Evolutionary conservation across 768 basidiomycete species (phyloP), one percentile per base, ranked within the genome.

Genomic region (Tulasnella sp.): DNA sequence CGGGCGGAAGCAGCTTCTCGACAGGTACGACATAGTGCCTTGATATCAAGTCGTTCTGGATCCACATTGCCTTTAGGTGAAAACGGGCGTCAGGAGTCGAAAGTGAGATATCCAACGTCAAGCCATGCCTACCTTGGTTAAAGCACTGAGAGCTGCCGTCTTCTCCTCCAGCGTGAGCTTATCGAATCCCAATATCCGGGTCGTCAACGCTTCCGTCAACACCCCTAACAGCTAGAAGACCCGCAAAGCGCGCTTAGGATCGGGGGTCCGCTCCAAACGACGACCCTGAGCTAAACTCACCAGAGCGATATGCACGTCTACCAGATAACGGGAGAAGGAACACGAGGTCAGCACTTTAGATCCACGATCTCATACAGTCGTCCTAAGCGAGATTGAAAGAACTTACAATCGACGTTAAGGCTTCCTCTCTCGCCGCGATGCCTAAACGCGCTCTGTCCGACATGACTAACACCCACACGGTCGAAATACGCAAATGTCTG

Each of bases 401-500:
- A 37, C 50, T 52, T 34, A 52, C 50, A 52, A 39, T 52, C 50
- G 50, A 52, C 50, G 23, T 35, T 21, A 27, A 34, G 37, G n/a
- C 21, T 52, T 31, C 50, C 50, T 17, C 50, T 31, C 14, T 52
- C 50, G 34, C 37, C 50, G 15, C 50, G 27, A 39, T 52, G 50
- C 23, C 50, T 35, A 15, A 52, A 52, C 17, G 34, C 50, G 31
- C 34, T 36, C 32, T 39, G 31, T 2, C 50, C 50, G 21, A 52
- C 37, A 35, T 52, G 50, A 37, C 31, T 23, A 29, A 52, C 11
- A 11, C 50, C 50, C n/a, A 52, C 50, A 7, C 50, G 50, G 34
- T 52, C 50, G 23, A 52, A 52, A 34, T 52, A 52, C 2, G 50
- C 50, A 35, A 52, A 52, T 15, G 50, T 52, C 50, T 52, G 37